Evolutionary conservation across 352 stramenopile species (phyloP), one percentile per base, ranked within the genome.

Genomic region (Phytophthora pseudosyringae): DNA sequence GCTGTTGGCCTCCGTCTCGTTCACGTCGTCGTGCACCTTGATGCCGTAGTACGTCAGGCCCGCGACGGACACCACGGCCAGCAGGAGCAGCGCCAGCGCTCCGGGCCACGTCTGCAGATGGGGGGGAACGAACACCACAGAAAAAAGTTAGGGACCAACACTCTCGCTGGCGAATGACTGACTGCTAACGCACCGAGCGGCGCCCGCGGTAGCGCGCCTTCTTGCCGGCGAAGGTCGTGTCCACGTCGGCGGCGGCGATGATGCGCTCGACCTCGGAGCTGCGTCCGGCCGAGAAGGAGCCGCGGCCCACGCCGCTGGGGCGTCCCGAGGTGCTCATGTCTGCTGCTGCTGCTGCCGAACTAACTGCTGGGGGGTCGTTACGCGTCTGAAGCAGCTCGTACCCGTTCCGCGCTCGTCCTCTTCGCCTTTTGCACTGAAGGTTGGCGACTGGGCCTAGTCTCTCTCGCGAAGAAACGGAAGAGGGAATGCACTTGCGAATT

Each of bases 221-320:
- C 73, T 91, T 91, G 69, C 84, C 84, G 10, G 82, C 82, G 62
- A 91, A 93, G 3, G 82, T 91, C 43, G 84, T 90, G 72, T 90
- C 84, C 15, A 93, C 82, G 40, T 93, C 84, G 43, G 84, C 84
- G 28, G 84, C 69, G 6, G 84, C 84, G 68, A 93, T 89, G 68
- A 93, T 93, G 44, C 84, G 84, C 76, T 93, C 84, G 44, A 93
- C 82, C 49, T 93, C 84, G 21, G 84, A 93, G 76, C 67, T 89
- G 54, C 84, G 79, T 6, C 66, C 69, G 38, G 58, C 73, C 12
- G 79, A 85, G 56, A 83, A 80, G 26, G 77, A 82, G 52, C 79
- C 59, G 50, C 76, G 64, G 11, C 70, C 59, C 15, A 75, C 52
- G 61, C 66, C 63, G 36, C 66, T 78, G 35, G 59, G 59, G 15